Evolutionary conservation across 345 rosid species (phyloP), one percentile per base, ranked within the genome.

Genomic region (Eucalyptus polyanthemos): DNA sequence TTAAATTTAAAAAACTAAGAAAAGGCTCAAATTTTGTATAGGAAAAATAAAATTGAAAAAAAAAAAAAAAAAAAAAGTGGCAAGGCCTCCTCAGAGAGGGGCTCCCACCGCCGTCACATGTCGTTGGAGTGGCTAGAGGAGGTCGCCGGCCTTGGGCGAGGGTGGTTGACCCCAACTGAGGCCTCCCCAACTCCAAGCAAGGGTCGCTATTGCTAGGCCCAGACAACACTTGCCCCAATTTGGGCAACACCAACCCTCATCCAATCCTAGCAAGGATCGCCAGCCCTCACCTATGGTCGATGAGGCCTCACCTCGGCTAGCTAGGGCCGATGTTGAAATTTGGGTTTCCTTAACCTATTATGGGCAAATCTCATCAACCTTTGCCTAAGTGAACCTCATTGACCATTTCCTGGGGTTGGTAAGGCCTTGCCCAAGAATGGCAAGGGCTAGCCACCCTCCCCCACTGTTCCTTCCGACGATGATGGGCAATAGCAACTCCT

Each of bases 31-130:
- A 51, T 16, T 51, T 51, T 51, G 9, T 16, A 17, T 17, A 51
- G 54, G 54, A 53, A 17, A 5, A 51, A 51, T 51, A 51, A 51
- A 16, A 51, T 51, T 51, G 54, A n/a, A n/a, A n/a, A n/a, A n/a
- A n/a, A n/a, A n/a, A n/a, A n/a, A 16, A 51, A 51, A 15, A 51
- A 16, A 51, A 51, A 50, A 50, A 6, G 19, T 7, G 9, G 22
- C 54, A 17, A 3, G 22, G 54, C 21, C 54, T 51, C 54, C 54
- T 16, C 1, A 6, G 9, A 51, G 2, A 51, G 54, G 54, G 54
- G 21, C 54, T 51, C 54, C 54, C 54, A 6, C 0, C 0, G 2
- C 4, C 4, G 0, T 7, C 0, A 4, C 54, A 6, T 6, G 8
- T 51, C 1, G 0, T 51, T 51, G 19, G 54, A 51, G 22, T 51